Evolutionary conservation across 176 grass and related monocot genomes (phyloP), one percentile per base, ranked within the genome.

Genomic region (Microstegium vimineum): DNA sequence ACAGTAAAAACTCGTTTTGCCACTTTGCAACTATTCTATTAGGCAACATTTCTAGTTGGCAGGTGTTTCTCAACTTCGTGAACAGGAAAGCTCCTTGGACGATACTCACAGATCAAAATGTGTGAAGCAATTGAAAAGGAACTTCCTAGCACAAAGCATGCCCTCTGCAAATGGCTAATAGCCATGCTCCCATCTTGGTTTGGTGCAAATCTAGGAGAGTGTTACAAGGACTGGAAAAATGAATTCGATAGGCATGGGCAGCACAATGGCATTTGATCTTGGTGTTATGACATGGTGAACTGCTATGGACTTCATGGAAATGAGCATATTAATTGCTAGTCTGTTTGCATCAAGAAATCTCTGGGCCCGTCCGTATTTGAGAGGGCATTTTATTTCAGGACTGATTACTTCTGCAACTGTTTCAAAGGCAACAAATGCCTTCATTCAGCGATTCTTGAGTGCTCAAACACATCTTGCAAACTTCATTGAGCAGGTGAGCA

Each of bases 41-140:
- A 71, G 31, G 11, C 72, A 47, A 34, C 78, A 72, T 54, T 75
- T 88, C 33, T 37, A 75, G 27, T 87, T 79, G 57, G 43, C 86
- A 97, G 94, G 91, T 88, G 13, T 97, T 97, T 90, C 86, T 97
- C 34, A 88, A 86, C 59, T 97, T 90, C 75, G 91, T 97, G 86
- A 91, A 91, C 84, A 88, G 87, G 57, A 91, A 88, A 86, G 73
- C 86, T 69, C 91, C 94, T 35, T n/a, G n/a, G n/a, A n/a, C n/a
- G n/a, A n/a, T n/a, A n/a, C n/a, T n/a, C n/a, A n/a, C 74, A 17
- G 86, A 91, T 78, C 78, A 97, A 78, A 97, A 86, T 83, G 28
- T 82, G 13, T 86, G 89, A 97, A 82, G 87, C 84, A 52, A 80
- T 93, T 86, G 81, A 80, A 81, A 79, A 86, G 14, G 91, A 93